Percentiles rank a stretch among this genome's conserved stretches.
Conservation (phyloP, 495 filamentous ascomycete genomes). For the Aspergillus carlsbadensis region DNA sequence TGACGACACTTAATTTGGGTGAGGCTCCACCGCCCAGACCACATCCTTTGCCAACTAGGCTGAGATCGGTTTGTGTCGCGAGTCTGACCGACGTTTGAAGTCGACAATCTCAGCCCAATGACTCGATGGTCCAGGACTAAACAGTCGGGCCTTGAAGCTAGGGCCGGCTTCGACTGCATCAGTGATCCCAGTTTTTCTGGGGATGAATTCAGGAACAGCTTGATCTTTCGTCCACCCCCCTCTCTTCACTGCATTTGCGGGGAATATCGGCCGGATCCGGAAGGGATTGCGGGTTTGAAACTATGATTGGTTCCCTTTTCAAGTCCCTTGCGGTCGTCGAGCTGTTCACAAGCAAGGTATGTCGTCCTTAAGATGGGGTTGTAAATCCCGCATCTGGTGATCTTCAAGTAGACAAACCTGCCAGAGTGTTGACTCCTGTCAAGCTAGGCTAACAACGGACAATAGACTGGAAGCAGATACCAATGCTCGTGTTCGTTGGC, state of each 20-base stretch:
- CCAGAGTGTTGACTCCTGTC: neutral
- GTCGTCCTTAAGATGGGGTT: neutral
- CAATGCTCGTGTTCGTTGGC: slow-evolving; percentile 1
- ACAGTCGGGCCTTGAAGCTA: too few species aligned
- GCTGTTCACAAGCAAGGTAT: neutral
- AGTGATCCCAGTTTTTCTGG: neutral
- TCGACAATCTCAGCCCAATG: too few species aligned
- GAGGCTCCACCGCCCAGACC: slow-evolving; percentile 11
- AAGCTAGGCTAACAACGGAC: neutral
- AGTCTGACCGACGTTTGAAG: neutral
- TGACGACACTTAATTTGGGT: slow-evolving; percentile 1
- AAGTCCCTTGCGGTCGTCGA: neutral
- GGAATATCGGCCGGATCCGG: slow-evolving; percentile 1
- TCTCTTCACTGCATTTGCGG: neutral
- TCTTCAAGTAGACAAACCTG: neutral
- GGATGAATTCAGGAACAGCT: slow-evolving; percentile 6
- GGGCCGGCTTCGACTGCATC: neutral
- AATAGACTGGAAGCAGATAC: neutral
- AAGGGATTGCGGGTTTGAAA: slow-evolving; percentile 8
- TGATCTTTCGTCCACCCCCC: neutral
- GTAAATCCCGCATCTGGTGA: slow-evolving; percentile 3
- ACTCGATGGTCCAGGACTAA: too few species aligned
- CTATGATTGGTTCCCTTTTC: neutral
- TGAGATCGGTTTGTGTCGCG: slow-evolving; percentile 6
- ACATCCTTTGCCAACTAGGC: neutral